phyloP scores from a whole-genome alignment of 148 eudicot species.

The Chenopodium quinoa region DNA sequence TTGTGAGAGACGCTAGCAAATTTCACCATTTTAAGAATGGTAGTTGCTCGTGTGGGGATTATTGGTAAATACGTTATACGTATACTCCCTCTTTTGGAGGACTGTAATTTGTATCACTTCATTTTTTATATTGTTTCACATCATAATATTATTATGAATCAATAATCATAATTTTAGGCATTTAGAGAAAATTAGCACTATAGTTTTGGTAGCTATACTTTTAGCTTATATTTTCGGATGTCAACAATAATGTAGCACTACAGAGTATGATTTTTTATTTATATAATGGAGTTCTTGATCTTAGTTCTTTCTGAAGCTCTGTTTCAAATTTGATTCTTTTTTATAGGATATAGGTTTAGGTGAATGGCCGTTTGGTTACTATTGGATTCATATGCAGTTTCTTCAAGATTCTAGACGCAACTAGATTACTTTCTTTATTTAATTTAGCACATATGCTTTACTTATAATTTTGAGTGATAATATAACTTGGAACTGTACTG shows the following conservation, averaged over 20 bases:
- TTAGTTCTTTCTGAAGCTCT: not conserved
- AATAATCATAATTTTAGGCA: not conserved
- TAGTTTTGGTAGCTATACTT: not conserved
- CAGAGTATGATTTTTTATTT: not conserved
- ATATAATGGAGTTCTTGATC: not conserved
- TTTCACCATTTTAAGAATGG: slow-evolving; percentile 69
- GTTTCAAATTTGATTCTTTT: not conserved
- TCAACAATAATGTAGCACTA: not conserved
- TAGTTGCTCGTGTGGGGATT: slow-evolving; percentile 83
- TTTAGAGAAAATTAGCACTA: not conserved
- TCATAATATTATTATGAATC: not conserved
- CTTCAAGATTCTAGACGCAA: not conserved
- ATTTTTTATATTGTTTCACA: not conserved
- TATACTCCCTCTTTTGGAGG: slow-evolving; percentile 1
- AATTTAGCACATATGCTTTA: not conserved
- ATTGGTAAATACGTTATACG: slow-evolving; percentile 47
- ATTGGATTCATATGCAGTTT: not conserved
- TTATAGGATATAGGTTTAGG: not conserved
- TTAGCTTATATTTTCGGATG: not conserved
- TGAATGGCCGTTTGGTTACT: not conserved
- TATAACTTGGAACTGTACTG: no score
- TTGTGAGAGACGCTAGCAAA: slow-evolving; percentile 67
- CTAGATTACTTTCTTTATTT: not conserved
- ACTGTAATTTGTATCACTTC: not conserved
- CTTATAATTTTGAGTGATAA: no score